Evolutionary conservation across 208 protist species (phyloP).

Genomic region (Phytomonas sp.): DNA sequence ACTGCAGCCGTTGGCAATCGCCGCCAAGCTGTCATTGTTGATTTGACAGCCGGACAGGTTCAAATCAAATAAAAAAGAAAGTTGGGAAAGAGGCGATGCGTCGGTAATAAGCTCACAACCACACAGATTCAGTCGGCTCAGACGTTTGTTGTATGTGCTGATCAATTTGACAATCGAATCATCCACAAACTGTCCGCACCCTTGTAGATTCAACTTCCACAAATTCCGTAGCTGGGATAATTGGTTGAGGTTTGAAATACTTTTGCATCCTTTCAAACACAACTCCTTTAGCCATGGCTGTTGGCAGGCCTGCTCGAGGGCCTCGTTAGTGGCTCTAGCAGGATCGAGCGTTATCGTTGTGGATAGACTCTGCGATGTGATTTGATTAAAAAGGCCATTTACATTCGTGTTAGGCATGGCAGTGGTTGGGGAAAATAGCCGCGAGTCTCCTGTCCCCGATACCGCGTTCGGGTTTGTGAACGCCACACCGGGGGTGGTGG

Average conservation of each 20-base stretch:
- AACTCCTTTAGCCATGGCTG: conserved; percentile 48
- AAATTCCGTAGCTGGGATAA: conserved; percentile 40
- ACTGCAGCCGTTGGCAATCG: conserved; percentile 34
- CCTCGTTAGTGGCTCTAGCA: conserved; percentile 36
- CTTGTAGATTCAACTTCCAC: conserved; percentile 66
- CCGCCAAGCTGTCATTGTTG: conserved; percentile 31
- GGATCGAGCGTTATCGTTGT: conserved; percentile 41
- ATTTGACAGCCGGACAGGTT: conserved; percentile 56
- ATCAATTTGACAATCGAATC: conserved; percentile 51
- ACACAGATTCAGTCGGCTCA: conserved; percentile 67
- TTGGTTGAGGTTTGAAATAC: conserved; percentile 43
- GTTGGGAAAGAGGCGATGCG: conserved; percentile 34
- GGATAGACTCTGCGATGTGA: conserved; percentile 11
- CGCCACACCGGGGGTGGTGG: not conserved
- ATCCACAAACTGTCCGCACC: conserved; percentile 45
- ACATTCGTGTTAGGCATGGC: not conserved
- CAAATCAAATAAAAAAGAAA: conserved; percentile 55
- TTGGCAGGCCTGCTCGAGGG: conserved; percentile 46
- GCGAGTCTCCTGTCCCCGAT: not conserved
- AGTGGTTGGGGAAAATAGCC: not conserved
- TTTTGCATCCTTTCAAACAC: conserved; percentile 48
- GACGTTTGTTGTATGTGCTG: conserved; percentile 34
- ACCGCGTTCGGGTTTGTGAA: conserved; percentile 3
- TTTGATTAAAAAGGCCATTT: not conserved
- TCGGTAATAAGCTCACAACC: conserved; percentile 56